Conservation (phyloP, 2,329 filamentous ascomycete genomes). For the Cercospora sp. region DNA sequence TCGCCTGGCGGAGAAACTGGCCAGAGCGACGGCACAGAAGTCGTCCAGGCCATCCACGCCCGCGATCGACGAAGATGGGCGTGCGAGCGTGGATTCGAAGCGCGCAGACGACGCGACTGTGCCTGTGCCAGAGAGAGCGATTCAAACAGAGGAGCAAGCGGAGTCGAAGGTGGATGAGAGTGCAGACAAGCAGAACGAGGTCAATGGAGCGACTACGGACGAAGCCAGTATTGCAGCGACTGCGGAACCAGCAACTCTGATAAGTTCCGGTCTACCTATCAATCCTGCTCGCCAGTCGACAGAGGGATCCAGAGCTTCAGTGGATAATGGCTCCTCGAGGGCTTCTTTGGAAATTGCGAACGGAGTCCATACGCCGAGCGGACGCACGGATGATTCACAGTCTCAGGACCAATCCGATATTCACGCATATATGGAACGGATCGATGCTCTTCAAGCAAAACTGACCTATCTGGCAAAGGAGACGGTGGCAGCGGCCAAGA, state of each 20-base stretch:
- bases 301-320: slow-evolving; percentile 33
- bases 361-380: slow-evolving; percentile 30
- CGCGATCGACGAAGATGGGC: slow-evolving; percentile 47
- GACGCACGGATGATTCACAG: slow-evolving; percentile 33
- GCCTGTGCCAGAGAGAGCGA: slow-evolving; percentile 29
- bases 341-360: slow-evolving; percentile 30
- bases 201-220: slow-evolving; percentile 10
- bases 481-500: slow-evolving; percentile 72
- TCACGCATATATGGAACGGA: slow-evolving; percentile 79
- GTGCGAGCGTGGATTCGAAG: slow-evolving; percentile 49
- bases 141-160: slow-evolving; percentile 19
- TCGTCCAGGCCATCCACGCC: slow-evolving; percentile 60
- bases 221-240: neutral
- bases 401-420: slow-evolving; percentile 75
- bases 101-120: slow-evolving; percentile 37
- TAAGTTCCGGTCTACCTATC: slow-evolving; percentile 39
- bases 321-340: slow-evolving; percentile 24
- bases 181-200: neutral
- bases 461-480: slow-evolving; percentile 83
- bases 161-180: slow-evolving; percentile 8
- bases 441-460: slow-evolving; percentile 89
- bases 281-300: slow-evolving; percentile 39
- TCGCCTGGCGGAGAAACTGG: slow-evolving; percentile 83
- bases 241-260: slow-evolving; percentile 27
- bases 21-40: slow-evolving; percentile 80